Base-by-base conservation (phyloP, 805 yeast genomes). In the Candida chilensis region DNA sequence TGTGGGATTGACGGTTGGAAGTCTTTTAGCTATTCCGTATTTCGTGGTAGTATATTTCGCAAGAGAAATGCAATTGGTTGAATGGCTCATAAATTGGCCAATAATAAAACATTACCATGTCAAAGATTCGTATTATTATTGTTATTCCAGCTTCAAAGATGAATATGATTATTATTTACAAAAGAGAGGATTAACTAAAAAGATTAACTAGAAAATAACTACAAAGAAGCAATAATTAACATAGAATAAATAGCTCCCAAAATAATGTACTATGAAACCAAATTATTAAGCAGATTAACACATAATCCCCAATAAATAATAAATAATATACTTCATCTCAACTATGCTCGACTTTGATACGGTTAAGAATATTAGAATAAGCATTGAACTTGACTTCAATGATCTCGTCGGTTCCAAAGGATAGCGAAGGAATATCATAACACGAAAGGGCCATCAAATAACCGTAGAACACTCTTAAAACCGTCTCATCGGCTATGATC, bases 401-500 rank as follows among this genome's bases (percentile, higher is more conserved):
- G 31, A 92, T 69, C 45, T 86, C 92, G 48, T 83, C 73, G 34
- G 84, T 73, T 22, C 90, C 78, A 55, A 92, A 88, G 37, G 72
- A 62, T 31, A 90, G 60, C 24, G 63, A 59, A 5, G 98, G 96
- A 35, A 92, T 86, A 42, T 88, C 96, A 37, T 67, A 67, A 42
- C 92, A 83, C 2, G 90, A 74, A 40, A 85, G 78, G 5, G 96
- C 92, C 95, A 92, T 85, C 44, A 90, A 64, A 55, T 92, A 92
- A 3, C 97, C 98, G 46, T 87, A 92, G 31, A 92, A 69, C 4
- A 92, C 95, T 36, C 88, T 67, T 38, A 94, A 66, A 3, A 92
- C 81, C 1, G 94, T 75, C 45, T 90, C 96, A 50, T 92, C 96
- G 1, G 96, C 96, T 41, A 92, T 82, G 36, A 92, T 81, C 40